Conservation (phyloP, 495 filamentous ascomycete genomes). For the Hypoxylon lenormandii region DNA sequence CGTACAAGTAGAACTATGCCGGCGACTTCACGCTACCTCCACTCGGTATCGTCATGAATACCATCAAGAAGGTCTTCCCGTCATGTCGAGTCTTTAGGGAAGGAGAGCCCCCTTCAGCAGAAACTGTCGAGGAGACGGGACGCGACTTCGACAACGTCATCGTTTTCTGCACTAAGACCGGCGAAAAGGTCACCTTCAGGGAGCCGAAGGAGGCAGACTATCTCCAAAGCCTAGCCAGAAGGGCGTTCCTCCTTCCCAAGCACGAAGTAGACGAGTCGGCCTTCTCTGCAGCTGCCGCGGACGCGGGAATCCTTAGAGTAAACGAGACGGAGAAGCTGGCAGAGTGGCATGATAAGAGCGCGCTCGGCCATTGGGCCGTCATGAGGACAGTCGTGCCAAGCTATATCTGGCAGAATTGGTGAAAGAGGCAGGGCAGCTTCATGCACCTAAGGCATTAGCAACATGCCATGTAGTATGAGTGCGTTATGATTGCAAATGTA, state of each 20-base stretch:
- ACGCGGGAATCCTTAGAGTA: conserved; percentile 62
- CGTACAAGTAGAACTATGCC: conserved; percentile 83
- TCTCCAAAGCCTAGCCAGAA: conserved; percentile 75
- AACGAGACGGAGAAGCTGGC: conserved; percentile 71
- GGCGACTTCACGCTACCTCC: conserved; percentile 83
- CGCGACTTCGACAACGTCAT: conserved; percentile 91
- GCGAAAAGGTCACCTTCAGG: conserved; percentile 71
- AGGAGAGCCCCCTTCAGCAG: conserved; percentile 60
- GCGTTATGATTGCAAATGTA: too few relatives aligned
- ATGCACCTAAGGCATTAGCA: too few relatives aligned
- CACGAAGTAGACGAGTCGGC: conserved; percentile 73
- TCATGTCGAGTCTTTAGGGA: conserved; percentile 88
- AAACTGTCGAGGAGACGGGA: conserved; percentile 56
- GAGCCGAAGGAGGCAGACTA: conserved; percentile 73
- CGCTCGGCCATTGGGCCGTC: conserved; percentile 86
- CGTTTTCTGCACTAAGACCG: conserved; percentile 73
- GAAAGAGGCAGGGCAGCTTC: conserved; percentile 48
- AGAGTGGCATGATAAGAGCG: conserved; percentile 77
- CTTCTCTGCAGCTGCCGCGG: conserved; percentile 57
- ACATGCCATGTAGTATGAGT: too few relatives aligned
- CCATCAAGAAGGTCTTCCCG: conserved; percentile 78
- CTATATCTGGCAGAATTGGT: conserved; percentile 90
- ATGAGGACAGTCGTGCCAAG: conserved; percentile 87
- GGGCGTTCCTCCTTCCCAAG: conserved; percentile 76
- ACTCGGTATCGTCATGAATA: conserved; percentile 76